Base-by-base conservation (phyloP, 257 asterid genomes). In the Gynochthodes officinalis region DNA sequence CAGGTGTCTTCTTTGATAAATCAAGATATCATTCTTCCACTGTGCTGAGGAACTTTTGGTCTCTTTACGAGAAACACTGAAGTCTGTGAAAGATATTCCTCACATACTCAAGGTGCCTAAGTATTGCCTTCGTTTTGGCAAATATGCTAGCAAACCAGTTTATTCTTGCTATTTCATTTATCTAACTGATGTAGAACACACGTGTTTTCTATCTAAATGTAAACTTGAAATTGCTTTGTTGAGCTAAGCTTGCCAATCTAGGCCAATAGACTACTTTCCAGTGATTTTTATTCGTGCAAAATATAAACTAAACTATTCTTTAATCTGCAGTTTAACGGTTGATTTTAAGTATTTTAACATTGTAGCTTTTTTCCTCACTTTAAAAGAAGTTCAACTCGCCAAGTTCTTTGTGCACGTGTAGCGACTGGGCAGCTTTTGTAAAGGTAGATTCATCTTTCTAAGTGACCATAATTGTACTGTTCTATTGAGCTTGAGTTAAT, bases 301-400 rank as follows among this genome's bases (percentile, higher is more conserved):
- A 18, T n/a, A n/a, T n/a, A 28, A 18, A 35, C 66, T 44, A 37
- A 39, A 64, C 30, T 11, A 27, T 25, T 2, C 19, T 5, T 28
- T 40, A 43, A 39, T 54, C n/a, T 21, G 33, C 58, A n/a, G 37
- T 10, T 32, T n/a, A 54, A 39, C 19, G 11, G 37, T 30, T 64
- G n/a, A 3, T 54, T 2, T 21, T 55, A 39, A n/a, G 65, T 44
- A 82, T 54, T 46, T 66, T 27, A 44, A 73, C 71, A 35, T 67
- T 32, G 43, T 53, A 46, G 10, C 37, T 70, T 64, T 23, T 75
- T 76, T 80, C 30, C 61, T 25, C 72, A 64, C 79, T 75, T 68
- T 76, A 59, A 46, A 82, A 94, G 99, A 94, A 94, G 87, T 87
- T 94, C 84, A 90, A 94, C 85, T 91, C 96, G 67, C 97, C 99